phyloP scores from a whole-genome alignment of 2,329 filamentous ascomycete genomes.

The Phaeosphaeria sp. region DNA sequence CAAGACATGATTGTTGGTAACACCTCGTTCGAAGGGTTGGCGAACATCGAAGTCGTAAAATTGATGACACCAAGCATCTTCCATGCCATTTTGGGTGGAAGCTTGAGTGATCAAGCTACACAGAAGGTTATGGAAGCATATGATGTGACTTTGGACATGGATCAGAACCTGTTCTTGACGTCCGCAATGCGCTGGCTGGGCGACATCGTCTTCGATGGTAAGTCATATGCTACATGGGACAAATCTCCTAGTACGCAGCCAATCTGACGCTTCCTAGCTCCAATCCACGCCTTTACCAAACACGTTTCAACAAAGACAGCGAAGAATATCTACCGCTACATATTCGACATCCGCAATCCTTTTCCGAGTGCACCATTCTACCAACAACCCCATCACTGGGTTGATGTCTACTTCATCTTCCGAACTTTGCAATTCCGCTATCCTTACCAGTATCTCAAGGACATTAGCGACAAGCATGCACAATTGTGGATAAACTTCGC shows the following conservation, averaged over 20 bases:
- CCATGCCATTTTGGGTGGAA: conserved; percentile 23
- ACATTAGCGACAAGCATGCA: conserved; percentile 28
- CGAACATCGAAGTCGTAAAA: neutral
- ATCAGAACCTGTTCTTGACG: conserved; percentile 49
- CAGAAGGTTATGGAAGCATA: conserved; percentile 45
- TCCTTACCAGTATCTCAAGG: conserved; percentile 18
- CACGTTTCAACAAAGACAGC: conserved; percentile 13
- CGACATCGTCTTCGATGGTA: conserved; percentile 54
- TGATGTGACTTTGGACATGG: conserved; percentile 38
- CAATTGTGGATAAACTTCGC: conserved; percentile 29
- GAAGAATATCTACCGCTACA: conserved; percentile 34
- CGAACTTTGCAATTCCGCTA: conserved; percentile 27
- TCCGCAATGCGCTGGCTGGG: conserved; percentile 49
- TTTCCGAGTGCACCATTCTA: conserved; percentile 25
- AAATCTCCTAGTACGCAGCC: neutral
- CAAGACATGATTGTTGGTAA: conserved; percentile 52
- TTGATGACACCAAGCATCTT: conserved; percentile 26
- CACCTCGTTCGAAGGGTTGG: conserved; percentile 1
- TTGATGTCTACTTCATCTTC: conserved; percentile 39
- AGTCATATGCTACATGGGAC: neutral
- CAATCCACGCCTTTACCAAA: conserved; percentile 18
- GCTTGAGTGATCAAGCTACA: conserved; percentile 16
- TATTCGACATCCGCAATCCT: conserved; percentile 37
- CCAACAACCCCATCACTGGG: conserved; percentile 36
- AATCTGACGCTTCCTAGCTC: conserved; percentile 12